Evolutionary conservation across 108 stramenopile genomes (phyloP), one percentile per base, ranked within the genome.

Genomic region (Aurantiochytrium sp.): DNA sequence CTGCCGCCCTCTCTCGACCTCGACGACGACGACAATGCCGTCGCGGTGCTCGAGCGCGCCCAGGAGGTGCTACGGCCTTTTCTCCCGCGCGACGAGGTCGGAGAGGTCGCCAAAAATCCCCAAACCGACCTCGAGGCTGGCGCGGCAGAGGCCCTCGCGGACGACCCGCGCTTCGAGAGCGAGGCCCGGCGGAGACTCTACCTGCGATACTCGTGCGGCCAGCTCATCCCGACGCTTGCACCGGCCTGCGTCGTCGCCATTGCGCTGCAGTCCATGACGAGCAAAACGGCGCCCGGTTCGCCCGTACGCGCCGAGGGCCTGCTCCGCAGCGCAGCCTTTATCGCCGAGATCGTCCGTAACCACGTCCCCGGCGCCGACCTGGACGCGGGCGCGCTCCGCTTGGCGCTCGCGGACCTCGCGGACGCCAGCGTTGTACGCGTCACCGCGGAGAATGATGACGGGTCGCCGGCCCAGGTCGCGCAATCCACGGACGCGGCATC

Each of bases 191-290:
- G n/a, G 73, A 6, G 73, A 27, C 45, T 81, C 19, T 24, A 24
- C 27, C 45, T 81, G 73, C 73, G 73, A 6, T 81, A 81, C 3
- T 48, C 39, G 3, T 81, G 73, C 24, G 73, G 73, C 73, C 73
- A 81, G 73, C 73, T 81, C 21, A 12, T 81, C 39, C 73, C 73
- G 21, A 41, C 6, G 17, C 73, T 81, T 48, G 73, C 27, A 12
- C 42, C 73, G 17, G 42, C 39, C n/a, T 41, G 24, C 39, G 73
- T 81, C 12, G 73, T 81, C 27, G 73, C 45, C 12, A 81, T 24
- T 8, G 39, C 73, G 6, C 30, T 81, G 12, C 45, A 81, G 12
- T 37, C 39, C 45, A 81, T 21, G 73, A 48, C 73, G n/a, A 48
- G 42, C 45, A 30, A 41, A 6, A 48, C 17, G 8, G 36, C 42